phyloP scores from a whole-genome alignment of 139 green algal species.

The Chlamydomonas schloesseri region DNA sequence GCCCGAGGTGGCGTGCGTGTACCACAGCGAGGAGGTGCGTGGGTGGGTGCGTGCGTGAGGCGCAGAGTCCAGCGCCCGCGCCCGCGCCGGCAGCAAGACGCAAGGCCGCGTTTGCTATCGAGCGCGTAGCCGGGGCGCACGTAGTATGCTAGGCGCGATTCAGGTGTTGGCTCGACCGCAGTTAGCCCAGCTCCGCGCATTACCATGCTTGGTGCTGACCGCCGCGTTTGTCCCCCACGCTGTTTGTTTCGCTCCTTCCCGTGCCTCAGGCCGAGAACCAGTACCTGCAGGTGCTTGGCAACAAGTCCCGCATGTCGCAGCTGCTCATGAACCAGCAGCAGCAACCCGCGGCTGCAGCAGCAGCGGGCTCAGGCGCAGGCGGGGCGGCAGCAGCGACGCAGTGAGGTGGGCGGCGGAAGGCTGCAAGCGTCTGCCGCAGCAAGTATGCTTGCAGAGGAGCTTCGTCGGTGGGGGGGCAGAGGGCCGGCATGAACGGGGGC shows the following conservation, averaged over 20 bases:
- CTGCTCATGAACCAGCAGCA: constrained; percentile 22
- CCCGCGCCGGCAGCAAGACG: not conserved
- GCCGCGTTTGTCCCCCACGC: no score
- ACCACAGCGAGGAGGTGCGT: constrained; percentile 93
- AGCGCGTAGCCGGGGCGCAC: no score
- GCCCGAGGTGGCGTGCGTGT: constrained; percentile 95
- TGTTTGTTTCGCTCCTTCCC: no score
- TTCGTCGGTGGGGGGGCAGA: no score
- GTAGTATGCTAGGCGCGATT: not conserved
- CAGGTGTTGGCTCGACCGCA: not conserved
- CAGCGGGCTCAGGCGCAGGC: no score
- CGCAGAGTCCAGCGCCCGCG: not conserved
- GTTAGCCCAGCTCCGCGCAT: not conserved
- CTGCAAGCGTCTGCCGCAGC: no score
- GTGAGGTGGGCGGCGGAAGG: no score
- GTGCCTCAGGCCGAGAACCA: constrained; percentile 57
- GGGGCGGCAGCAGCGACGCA: no score
- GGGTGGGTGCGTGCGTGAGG: not conserved
- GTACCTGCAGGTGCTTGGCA: constrained; percentile 50
- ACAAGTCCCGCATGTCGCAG: constrained; percentile 19
- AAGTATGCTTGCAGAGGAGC: no score
- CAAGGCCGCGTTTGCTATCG: not conserved
- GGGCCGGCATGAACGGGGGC: no score
- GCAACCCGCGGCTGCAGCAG: no score
- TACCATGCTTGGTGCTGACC: not conserved